Base-by-base conservation (phyloP, 495 filamentous ascomycete genomes). In the Penicillium canariense region DNA sequence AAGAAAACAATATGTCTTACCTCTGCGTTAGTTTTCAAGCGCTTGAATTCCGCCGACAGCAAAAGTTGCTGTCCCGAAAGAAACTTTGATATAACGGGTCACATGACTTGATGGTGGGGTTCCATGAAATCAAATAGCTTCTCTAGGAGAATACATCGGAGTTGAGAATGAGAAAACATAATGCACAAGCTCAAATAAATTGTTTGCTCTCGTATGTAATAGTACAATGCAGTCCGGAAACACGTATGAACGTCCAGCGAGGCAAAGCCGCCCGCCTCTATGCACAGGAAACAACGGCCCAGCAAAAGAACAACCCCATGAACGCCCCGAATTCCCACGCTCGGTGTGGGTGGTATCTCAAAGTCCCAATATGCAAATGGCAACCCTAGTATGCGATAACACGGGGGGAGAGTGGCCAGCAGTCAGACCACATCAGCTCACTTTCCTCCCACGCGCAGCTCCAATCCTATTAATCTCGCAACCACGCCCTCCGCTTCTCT, bases 401-500 rank as follows among this genome's bases (percentile, higher is more conserved):
- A 52, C 18, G 34, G 9, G 27, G 31, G 25, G 25, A 15, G 27
- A 20, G 26, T 40, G 15, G n/a, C 38, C 17, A 31, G 25, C 23
- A n/a, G 8, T 23, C 23, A 46, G 25, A n/a, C 5, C 27, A 46
- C 43, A 28, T 4, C 7, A 20, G 27, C n/a, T 27, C 17, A n/a
- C 22, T 6, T 30, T 30, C 31, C 30, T 25, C 20, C 39, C 38
- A 14, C 20, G 23, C 43, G 23, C n/a, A 52, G 39, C 56, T 30
- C 43, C 25, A 10, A 12, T n/a, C 43, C 25, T 7, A 18, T 46
- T 20, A 66, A 77, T 97, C 93, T 47, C 85, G 73, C 64, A 97
- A 70, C 91, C 95, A 98, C 14, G 91, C 95, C 48, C 91, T 75
- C 43, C 92, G 76, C 74, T 96, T 97, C 76, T 97, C 91, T 67